These are phyloP conservation scores for Ogataea naganishii DNA, from an alignment of 805 yeast species.

Conservation along the genomic window DNA sequence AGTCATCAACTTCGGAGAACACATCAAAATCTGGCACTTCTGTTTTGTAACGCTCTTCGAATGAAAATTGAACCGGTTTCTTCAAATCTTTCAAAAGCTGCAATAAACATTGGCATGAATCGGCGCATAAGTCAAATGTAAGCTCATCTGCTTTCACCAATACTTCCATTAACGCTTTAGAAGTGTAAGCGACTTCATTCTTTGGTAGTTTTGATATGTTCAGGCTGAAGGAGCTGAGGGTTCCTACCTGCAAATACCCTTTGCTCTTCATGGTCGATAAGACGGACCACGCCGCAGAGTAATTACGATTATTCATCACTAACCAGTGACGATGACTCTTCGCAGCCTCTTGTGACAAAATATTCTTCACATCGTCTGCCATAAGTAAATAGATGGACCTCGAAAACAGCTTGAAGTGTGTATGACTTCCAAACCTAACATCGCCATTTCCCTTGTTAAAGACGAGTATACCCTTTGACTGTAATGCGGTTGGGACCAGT, in stretches of 20 bases:
- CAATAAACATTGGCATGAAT: constrained; percentile 64
- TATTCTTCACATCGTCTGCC: constrained; percentile 50
- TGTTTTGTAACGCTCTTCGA: constrained; percentile 49
- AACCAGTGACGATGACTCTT: constrained; percentile 14
- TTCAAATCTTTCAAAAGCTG: constrained; percentile 67
- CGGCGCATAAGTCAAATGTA: constrained; percentile 65
- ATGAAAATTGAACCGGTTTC: constrained; percentile 51
- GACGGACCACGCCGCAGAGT: constrained; percentile 29
- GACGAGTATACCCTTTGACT: constrained; percentile 43
- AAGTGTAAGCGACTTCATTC: too few species aligned
- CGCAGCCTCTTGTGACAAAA: constrained; percentile 21
- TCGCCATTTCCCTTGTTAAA: constrained; percentile 49
- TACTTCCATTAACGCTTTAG: constrained; percentile 29
- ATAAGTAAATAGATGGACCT: constrained; percentile 43
- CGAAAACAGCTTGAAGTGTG: constrained; percentile 34
- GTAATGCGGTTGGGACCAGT: constrained; percentile 52
- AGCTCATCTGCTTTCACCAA: constrained; percentile 40
- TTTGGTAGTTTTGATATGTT: too few species aligned
- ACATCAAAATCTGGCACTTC: constrained; percentile 27
- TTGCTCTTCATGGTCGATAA: constrained; percentile 28
- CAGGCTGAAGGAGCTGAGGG: constrained; percentile 28
- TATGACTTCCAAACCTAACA: constrained; percentile 24
- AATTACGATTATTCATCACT: constrained; percentile 8
- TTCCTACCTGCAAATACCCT: constrained; percentile 51
- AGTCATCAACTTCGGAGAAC: constrained; percentile 31